Evolutionary conservation across 148 eudicot species (phyloP), one percentile per base, ranked within the genome.

Genomic region (Rhododendron williamsianum): DNA sequence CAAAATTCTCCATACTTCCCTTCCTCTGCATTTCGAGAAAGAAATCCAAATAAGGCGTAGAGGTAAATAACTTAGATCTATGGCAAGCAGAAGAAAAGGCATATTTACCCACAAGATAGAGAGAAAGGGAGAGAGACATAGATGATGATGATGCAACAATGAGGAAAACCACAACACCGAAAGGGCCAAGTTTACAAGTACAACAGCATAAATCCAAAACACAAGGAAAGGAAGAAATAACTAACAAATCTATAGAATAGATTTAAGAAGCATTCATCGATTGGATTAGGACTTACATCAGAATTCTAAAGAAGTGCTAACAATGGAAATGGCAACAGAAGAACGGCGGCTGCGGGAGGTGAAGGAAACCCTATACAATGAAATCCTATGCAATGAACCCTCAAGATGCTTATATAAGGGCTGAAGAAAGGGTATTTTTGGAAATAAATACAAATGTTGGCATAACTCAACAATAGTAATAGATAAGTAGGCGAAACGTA

Each of bases 201-300:
- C 15, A 69, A 69, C 10, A 30, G 27, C 6, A 41, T 30, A 69
- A 27, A 69, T 9, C 36, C 13, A 69, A 69, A 69, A 69, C 0
- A 13, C 78, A 4, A 73, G 30, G 35, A n/a, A 46, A 45, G 16
- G 6, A 45, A 9, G n/a, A 46, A 78, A 78, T 2, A n/a, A 78
- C 54, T 43, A 78, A 78, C 56, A 23, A 10, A 78, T 46, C 33
- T 78, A n/a, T n/a, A 46, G 4, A 13, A 78, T 46, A 45, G 49
- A 46, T 45, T 43, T 45, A 77, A 77, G 30, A 43, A 77, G 52
- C 52, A 18, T 23, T 9, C 56, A 78, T 45, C 81, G 2, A n/a
- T 46, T 78, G n/a, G 54, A 78, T 8, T 43, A 23, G 81, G 54
- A 78, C 35, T 78, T 45, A 78, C 81, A 46, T 78, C 81, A 45